phyloP scores from a whole-genome alignment of 1,284 basidiomycete species.

The Tylopilus sp. region DNA sequence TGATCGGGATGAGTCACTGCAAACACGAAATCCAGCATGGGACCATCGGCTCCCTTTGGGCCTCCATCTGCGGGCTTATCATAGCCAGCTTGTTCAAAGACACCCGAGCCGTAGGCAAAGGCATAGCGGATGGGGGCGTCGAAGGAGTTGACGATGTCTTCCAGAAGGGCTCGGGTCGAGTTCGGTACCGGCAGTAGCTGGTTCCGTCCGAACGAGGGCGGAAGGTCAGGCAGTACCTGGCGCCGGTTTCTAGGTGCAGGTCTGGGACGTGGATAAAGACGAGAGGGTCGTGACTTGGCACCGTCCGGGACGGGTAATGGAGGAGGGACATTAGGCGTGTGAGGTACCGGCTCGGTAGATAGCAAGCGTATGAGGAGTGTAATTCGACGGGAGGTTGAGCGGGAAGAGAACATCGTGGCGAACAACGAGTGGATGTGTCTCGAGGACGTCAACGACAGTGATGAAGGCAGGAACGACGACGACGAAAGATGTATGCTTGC shows the following conservation, averaged over 20 bases:
- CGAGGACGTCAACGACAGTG: slow-evolving; percentile 13
- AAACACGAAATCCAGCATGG: slow-evolving; percentile 97
- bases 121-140: slow-evolving; percentile 92
- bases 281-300: slow-evolving; percentile 34
- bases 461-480: slow-evolving; percentile 3
- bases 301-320: slow-evolving; percentile 32
- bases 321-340: slow-evolving; percentile 30
- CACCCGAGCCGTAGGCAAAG: slow-evolving; percentile 95
- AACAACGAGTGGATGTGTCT: slow-evolving; percentile 26
- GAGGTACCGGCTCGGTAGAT: slow-evolving; percentile 41
- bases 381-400: slow-evolving; percentile 23
- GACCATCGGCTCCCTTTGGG: slow-evolving; percentile 51
- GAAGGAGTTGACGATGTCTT: slow-evolving; percentile 81
- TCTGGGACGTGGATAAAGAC: slow-evolving; percentile 62
- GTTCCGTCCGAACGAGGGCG: slow-evolving; percentile 82
- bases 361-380: slow-evolving; percentile 33
- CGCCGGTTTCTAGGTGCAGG: slow-evolving; percentile 54
- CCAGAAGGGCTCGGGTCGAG: slow-evolving; percentile 81
- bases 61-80: slow-evolving; percentile 28
- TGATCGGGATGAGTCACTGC: slow-evolving; percentile 92
- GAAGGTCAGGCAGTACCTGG: slow-evolving; percentile 63
- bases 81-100: slow-evolving; percentile 91
- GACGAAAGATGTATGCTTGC: slow-evolving; percentile 10
- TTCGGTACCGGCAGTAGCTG: slow-evolving; percentile 83
- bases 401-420: slow-evolving; percentile 38